Evolutionary conservation across 768 basidiomycete species (phyloP), one percentile per base, ranked within the genome.

Genomic region (Mycena olivaceomarginata): DNA sequence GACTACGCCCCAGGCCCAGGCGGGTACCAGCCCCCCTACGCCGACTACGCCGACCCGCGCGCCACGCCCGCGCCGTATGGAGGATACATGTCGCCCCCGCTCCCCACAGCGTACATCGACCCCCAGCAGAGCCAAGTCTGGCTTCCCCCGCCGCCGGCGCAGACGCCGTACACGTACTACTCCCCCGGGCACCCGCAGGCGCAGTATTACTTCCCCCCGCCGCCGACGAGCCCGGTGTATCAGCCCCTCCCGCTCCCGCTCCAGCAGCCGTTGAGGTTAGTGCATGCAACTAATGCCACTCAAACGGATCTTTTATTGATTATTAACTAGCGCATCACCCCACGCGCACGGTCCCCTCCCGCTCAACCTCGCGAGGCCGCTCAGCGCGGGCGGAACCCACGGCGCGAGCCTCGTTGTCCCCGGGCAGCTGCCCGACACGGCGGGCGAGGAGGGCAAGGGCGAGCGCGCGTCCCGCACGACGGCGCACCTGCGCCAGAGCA

Each of bases 391-490:
- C 48, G 82, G 66, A 72, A 84, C 76, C 6, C 69, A 40, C 31
- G 20, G 62, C 45, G 31, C 63, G n/a, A 65, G 53, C 45, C 78
- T 85, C 62, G 68, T 77, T 57, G 72, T 74, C 65, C 69, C 81
- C 9, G 80, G 70, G 20, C 68, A 75, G 13, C 79, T 77, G 56
- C 74, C 79, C 20, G 57, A 73, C 13, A 75, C 63, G 25, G 43
- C 89, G 63, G 85, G 88, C 5, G 89, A 92, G 84, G 91, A 91
- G 79, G 92, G 92, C 46, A 93, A 93, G 81, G 94, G 93, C 53
- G 89, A 90, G 72, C 89, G 89, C 20, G 91, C 93, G 22, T 88
- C 90, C 5, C 89, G 93, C 15, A 88, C 93, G 57, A 84, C 93
- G 37, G 90, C 90, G 62, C 93, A 94, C 77, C 84, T 95, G 12